A percentile compares a stretch with the other conserved stretches of the same genome.
Evolutionary conservation across 768 basidiomycete genomes (phyloP).

Genomic region (Rhizopogon salebrosus): DNA sequence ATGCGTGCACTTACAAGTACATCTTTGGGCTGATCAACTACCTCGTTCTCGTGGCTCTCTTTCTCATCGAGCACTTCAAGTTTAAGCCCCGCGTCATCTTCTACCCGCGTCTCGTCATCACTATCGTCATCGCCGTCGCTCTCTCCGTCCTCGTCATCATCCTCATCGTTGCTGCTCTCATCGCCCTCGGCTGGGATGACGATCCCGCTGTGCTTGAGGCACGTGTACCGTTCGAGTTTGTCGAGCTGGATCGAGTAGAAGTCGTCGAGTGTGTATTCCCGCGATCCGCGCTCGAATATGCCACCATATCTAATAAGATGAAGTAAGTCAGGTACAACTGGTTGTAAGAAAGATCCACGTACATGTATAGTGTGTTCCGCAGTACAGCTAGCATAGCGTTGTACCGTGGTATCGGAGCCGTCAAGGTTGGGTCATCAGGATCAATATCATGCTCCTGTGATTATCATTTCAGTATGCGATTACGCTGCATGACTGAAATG

Average conservation of each 20-base stretch:
- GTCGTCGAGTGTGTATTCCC: conserved; percentile 88
- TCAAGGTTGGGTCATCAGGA: conserved; percentile 59
- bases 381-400: conserved; percentile 87
- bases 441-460: conserved; percentile 35
- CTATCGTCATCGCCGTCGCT: conserved; percentile 49
- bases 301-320: conserved; percentile 68
- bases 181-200: conserved; percentile 58
- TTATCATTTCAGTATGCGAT: neutral
- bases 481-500: neutral
- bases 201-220: conserved; percentile 63
- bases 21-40: conserved; percentile 10
- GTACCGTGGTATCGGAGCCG: conserved; percentile 68
- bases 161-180: conserved; percentile 57
- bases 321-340: neutral
- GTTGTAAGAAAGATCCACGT: conserved; percentile 19
- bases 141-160: conserved; percentile 52
- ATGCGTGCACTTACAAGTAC: conserved; percentile 16
- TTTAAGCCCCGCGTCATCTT: conserved; percentile 3
- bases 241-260: conserved; percentile 79
- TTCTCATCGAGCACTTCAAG: neutral
- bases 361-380: conserved; percentile 85
- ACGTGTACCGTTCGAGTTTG: conserved; percentile 75
- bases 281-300: conserved; percentile 76
- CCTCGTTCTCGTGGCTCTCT: conserved; percentile 11
- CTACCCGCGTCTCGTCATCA: conserved; percentile 24